A percentile compares a stretch with the other conserved stretches of the same genome.
phyloP scores from a whole-genome alignment of 257 asterid species.

The Petunia axillaris region DNA sequence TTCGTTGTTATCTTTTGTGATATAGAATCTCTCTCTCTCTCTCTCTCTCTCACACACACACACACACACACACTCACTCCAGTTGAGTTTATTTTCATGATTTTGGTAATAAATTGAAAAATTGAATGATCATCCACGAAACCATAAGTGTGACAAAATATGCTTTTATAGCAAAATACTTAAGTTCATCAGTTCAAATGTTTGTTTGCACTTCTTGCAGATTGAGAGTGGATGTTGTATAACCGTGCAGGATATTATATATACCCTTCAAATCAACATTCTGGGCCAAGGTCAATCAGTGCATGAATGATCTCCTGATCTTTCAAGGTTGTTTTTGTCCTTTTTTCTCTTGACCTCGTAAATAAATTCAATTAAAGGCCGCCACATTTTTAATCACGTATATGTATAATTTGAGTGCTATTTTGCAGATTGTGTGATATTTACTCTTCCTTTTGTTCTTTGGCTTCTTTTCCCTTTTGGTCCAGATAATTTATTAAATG shows the following conservation, averaged over 20 bases:
- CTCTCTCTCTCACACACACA: too few relatives aligned
- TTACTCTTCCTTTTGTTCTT: background rate
- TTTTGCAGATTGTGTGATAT: slow-evolving; percentile 4
- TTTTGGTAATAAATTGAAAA: background rate
- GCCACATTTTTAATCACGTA: background rate
- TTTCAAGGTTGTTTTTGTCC: background rate
- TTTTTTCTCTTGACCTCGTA: background rate
- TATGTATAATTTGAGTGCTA: background rate
- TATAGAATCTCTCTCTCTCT: background rate
- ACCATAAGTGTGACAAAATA: background rate
- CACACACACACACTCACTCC: too few relatives aligned
- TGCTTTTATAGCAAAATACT: background rate
- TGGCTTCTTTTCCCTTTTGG: too few relatives aligned
- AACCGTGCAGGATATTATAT: background rate
- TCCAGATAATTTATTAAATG: too few relatives aligned
- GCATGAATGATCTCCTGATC: background rate
- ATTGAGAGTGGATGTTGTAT: slow-evolving; percentile 17
- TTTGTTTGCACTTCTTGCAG: slow-evolving; percentile 3
- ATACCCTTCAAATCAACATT: background rate
- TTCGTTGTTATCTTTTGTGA: background rate
- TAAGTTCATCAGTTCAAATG: too few relatives aligned
- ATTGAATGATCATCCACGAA: background rate
- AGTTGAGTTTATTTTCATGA: background rate
- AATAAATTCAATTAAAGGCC: background rate
- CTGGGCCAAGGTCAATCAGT: background rate